phyloP scores from a whole-genome alignment of 257 asterid genomes.

The Datura wrightii region DNA sequence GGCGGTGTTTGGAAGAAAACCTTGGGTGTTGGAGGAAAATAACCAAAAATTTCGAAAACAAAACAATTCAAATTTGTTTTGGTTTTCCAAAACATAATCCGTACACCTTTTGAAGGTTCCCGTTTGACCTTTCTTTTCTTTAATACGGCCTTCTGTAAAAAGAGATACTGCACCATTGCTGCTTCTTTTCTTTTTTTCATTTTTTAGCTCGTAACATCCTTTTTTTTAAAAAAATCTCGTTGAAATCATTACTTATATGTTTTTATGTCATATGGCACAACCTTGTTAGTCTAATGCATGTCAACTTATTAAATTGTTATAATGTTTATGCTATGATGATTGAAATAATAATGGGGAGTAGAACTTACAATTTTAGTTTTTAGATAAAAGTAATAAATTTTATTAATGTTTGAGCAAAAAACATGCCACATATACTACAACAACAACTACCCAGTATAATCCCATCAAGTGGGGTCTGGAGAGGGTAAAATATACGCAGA shows the following conservation, averaged over 20 bases:
- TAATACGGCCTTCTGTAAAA: background rate
- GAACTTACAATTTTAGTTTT: background rate
- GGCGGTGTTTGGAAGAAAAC: constrained; percentile 11
- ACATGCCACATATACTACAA: background rate
- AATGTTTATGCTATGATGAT: background rate
- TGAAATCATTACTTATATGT: background rate
- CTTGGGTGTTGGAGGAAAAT: background rate
- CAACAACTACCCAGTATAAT: too few relatives aligned
- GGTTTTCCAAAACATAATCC: background rate
- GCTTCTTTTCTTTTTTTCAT: background rate
- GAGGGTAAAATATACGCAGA: too few relatives aligned
- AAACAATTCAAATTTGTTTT: background rate
- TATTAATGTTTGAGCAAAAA: background rate
- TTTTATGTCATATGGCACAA: background rate
- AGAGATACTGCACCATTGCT: background rate
- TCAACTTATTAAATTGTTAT: background rate
- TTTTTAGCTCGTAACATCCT: background rate
- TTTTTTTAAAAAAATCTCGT: background rate
- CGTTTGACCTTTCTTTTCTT: background rate
- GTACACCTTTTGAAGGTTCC: background rate
- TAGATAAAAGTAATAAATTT: background rate
- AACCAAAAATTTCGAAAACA: background rate
- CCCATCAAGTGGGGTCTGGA: too few relatives aligned
- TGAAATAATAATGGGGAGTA: background rate
- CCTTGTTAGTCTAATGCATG: constrained; percentile 15